Conservation (phyloP, 352 stramenopile genomes). For the Phytopythium aichiense region DNA sequence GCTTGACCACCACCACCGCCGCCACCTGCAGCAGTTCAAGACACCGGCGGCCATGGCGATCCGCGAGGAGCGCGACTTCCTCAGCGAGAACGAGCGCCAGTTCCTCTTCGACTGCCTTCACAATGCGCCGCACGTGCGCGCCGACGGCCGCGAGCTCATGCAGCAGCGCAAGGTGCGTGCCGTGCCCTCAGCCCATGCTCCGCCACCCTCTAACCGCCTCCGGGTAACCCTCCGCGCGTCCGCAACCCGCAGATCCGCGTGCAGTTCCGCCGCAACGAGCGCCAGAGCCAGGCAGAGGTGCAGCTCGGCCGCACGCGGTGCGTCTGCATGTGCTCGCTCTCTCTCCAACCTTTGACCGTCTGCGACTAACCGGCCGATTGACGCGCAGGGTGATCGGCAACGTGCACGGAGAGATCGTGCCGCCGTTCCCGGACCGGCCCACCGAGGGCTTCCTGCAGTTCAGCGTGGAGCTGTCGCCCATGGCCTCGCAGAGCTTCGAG, state of each 20-base stretch:
- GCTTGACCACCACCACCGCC: not conserved
- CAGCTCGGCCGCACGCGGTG: slow-evolving; percentile 75
- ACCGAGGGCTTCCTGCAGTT: slow-evolving; percentile 88
- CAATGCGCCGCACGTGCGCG: slow-evolving; percentile 53
- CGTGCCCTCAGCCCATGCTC: not conserved
- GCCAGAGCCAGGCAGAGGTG: slow-evolving; percentile 74
- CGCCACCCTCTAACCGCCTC: not conserved
- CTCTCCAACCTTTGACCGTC: not conserved
- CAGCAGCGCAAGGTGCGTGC: slow-evolving; percentile 62
- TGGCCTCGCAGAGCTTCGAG: slow-evolving; percentile 82
- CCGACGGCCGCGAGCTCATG: slow-evolving; percentile 74
- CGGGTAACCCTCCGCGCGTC: not conserved
- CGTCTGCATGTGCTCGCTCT: slow-evolving; percentile 6
- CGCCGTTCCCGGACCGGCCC: slow-evolving; percentile 81
- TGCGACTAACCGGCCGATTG: not conserved
- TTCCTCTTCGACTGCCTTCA: slow-evolving; percentile 69
- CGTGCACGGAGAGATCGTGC: slow-evolving; percentile 80
- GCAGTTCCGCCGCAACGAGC: slow-evolving; percentile 76
- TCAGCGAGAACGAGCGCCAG: slow-evolving; percentile 79
- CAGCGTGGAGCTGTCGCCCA: slow-evolving; percentile 78
- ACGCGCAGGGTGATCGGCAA: slow-evolving; percentile 64
- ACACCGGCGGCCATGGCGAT: slow-evolving; percentile 31
- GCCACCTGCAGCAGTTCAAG: not conserved
- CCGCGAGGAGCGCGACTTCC: slow-evolving; percentile 63
- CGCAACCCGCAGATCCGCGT: slow-evolving; percentile 40